phyloP scores from a whole-genome alignment of 1,284 basidiomycete species.

The Pseudozyma sp. region DNA sequence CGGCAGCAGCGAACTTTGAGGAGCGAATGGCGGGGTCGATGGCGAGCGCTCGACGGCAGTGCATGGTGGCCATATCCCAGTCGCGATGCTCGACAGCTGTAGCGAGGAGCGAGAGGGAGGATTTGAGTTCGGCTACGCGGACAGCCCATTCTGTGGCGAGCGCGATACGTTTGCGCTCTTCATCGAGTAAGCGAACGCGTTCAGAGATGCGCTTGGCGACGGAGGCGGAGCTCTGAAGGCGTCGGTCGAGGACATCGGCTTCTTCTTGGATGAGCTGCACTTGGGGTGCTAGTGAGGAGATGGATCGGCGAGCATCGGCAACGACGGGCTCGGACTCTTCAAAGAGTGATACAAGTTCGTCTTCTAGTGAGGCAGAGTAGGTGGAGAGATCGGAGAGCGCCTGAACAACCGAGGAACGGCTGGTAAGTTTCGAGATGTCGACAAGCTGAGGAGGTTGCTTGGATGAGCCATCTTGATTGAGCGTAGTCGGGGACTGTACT shows the following conservation, averaged over 20 bases:
- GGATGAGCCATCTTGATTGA: conserved; percentile 6
- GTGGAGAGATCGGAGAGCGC: conserved; percentile 75
- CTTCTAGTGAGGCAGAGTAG: conserved; percentile 81
- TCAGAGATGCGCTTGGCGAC: conserved; percentile 91
- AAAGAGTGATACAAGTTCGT: conserved; percentile 80
- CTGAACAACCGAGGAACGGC: conserved; percentile 54
- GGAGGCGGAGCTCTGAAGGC: conserved; percentile 78
- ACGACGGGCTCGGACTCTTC: conserved; percentile 71
- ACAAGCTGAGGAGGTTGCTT: conserved; percentile 10
- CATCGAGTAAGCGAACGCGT: conserved; percentile 85
- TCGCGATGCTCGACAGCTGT: conserved; percentile 84
- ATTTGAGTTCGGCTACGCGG: conserved; percentile 90
- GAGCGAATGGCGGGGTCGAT: conserved; percentile 81
- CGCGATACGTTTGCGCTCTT: conserved; percentile 87
- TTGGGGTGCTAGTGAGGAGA: conserved; percentile 75
- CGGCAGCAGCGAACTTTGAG: conserved; percentile 85
- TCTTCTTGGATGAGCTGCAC: conserved; percentile 77
- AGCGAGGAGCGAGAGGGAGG: conserved; percentile 81
- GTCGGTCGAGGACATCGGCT: conserved; percentile 74
- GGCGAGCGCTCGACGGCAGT: conserved; percentile 89
- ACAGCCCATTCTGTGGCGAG: conserved; percentile 85
- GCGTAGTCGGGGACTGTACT: conserved; percentile 9
- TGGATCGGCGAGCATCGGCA: conserved; percentile 30
- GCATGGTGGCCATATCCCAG: conserved; percentile 92
- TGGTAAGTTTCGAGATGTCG: conserved; percentile 46